Base-by-base conservation (phyloP, 257 asterid genomes). In the Solanum lycopersicoides region DNA sequence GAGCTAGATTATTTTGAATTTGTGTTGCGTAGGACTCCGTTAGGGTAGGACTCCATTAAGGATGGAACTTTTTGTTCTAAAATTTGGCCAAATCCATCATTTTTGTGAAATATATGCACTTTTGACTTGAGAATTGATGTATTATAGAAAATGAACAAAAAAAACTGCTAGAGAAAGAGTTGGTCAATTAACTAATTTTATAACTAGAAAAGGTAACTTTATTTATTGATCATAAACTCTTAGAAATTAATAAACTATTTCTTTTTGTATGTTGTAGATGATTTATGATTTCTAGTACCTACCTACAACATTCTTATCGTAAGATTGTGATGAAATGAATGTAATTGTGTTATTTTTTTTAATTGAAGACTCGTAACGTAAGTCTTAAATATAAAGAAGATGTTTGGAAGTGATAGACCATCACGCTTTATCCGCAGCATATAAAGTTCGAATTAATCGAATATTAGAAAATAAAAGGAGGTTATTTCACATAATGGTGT, bases 361-460 rank as follows among this genome's bases (percentile, higher is more conserved):
- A 5, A 37, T 37, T 37, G 39, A 37, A 35, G 37, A 4, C 37
- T 35, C 6, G 7, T 35, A 35, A 35, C 4, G 39, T 9, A 3
- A 59, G 10, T 7, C 4, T 59, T 59, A 9, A 3, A 21, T 59
- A 59, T 59, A 7, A 18, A 6, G 12, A 0, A 15, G 6, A 14
- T 6, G 7, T 20, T 20, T 7, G 66, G 0, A 20, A 59, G 25
- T 3, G 1, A 10, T 3, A 0, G 39, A 35, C 1, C 39, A 35
- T 1, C 37, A 0, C 5, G 7, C 39, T 35, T 35, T 35, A 35
- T 4, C 1, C 6, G 5, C 3, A 35, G 6, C 1, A 35, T 0
- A 11, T 12, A 18, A 59, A 59, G 21, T 3, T 9, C n/a, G 3
- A 28, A 66, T 12, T 66, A 25, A 66, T 25, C 1, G 9, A 53